Conservation (phyloP, 2,329 filamentous ascomycete species). For the Gremmenia infestans region DNA sequence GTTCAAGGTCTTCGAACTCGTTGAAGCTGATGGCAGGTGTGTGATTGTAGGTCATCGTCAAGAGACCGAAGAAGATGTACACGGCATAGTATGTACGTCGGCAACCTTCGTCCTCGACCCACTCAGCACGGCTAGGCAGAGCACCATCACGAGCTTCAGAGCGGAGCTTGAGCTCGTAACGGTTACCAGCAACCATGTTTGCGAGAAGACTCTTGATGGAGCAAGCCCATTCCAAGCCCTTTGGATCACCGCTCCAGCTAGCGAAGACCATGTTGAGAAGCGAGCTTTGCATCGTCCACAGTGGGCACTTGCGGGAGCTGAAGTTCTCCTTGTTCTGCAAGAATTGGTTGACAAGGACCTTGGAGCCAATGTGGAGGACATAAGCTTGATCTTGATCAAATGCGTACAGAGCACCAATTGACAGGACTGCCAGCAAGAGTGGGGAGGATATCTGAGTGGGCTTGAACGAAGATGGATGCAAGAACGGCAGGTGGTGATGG, state of each 20-base stretch:
- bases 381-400: constrained; percentile 98
- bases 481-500: constrained; percentile 92
- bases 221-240: constrained; percentile 96
- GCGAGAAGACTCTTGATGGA: constrained; percentile 97
- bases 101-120: constrained; percentile 96
- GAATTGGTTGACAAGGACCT: constrained; percentile 95
- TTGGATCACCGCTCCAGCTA: constrained; percentile 97
- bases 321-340: constrained; percentile 98
- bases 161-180: constrained; percentile 91
- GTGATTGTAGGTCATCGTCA: constrained; percentile 96
- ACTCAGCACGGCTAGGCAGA: constrained; percentile 76
- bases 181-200: constrained; percentile 97
- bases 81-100: constrained; percentile 96
- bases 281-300: constrained; percentile 98
- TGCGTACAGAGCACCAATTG: constrained; percentile 92
- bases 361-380: constrained; percentile 94
- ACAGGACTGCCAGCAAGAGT: constrained; percentile 81
- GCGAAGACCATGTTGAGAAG: constrained; percentile 98
- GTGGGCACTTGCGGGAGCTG: constrained; percentile 91
- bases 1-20: constrained; percentile 87
- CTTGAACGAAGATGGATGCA: constrained; percentile 88
- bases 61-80: constrained; percentile 95
- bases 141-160: constrained; percentile 78
- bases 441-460: constrained; percentile 76
- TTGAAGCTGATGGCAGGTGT: constrained; percentile 98